Base-by-base conservation (phyloP, 177 flowering plant species). In the Vitis hybrid region DNA sequence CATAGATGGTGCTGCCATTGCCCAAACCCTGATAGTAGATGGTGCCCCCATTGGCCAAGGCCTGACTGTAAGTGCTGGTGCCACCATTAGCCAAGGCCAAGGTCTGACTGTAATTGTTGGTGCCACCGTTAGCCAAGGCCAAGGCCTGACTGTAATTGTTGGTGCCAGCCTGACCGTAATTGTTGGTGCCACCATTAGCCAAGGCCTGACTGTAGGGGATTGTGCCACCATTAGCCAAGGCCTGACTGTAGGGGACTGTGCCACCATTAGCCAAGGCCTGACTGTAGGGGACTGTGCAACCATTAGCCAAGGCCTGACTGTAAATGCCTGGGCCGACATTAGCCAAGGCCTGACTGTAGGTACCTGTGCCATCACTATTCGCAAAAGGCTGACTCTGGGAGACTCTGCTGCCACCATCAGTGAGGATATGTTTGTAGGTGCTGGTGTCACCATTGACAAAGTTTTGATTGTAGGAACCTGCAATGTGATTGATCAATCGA, bases 401-500 rank as follows among this genome's bases (percentile, higher is more conserved):
- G 27, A 24, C 27, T 24, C 27, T 24, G 27, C 3, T 24, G 27
- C 27, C 27, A 24, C 3, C 27, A 13, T 69, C 32, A 3, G 70
- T 62, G 1, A 76, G 12, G 6, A 70, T 12, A 46, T 18, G 21
- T 17, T 11, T 64, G 27, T 61, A 70, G 56, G 55, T 17, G 11
- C 66, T 54, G 3, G 62, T 48, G 30, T 32, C 18, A 2, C 30
- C 66, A 62, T 40, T 24, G 3, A 12, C 6, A 9, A 62, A 56
- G 30, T 32, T 32, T 12, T 72, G 74, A 13, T 27, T 21, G 35
- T 66, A 69, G 40, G 75, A 57, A 12, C 69, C 70, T 30, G 71
- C 71, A 65, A 74, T 72, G 50, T 66, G 63, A 30, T 72, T 73
- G 49, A 73, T 52, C 70, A 65, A 17, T 32, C 48, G 13, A 5